Evolutionary conservation across 2,329 filamentous ascomycete species (phyloP).

Genomic region (Penicillium sp.): DNA sequence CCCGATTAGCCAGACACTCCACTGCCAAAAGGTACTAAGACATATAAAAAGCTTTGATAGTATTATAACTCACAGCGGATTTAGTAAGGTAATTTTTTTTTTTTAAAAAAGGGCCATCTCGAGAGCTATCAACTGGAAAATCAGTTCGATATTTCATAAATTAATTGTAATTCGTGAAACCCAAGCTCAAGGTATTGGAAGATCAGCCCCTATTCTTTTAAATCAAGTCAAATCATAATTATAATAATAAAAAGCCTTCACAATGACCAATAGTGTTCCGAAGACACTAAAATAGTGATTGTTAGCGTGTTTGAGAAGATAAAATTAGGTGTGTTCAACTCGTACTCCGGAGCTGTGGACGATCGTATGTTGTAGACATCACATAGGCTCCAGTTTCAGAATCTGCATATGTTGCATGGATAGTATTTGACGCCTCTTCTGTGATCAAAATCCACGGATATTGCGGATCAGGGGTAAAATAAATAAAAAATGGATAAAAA

Average conservation of each 20-base stretch:
- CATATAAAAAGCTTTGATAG: too few relatives aligned
- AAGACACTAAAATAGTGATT: conserved; percentile 12
- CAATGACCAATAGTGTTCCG: conserved; percentile 14
- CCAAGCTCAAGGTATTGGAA: conserved; percentile 1
- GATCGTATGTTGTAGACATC: neutral
- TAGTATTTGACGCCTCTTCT: neutral
- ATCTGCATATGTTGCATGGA: neutral
- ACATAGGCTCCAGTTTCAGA: conserved; percentile 15
- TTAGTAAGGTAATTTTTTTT: too few relatives aligned
- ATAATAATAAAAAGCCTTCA: neutral
- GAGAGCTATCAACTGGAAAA: neutral
- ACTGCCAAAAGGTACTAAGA: conserved; percentile 18
- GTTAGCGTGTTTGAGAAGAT: conserved; percentile 22
- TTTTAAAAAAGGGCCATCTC: too few relatives aligned
- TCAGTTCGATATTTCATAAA: neutral
- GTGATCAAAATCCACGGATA: neutral
- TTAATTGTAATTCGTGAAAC: conserved; percentile 16
- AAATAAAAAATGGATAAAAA: conserved; percentile 1
- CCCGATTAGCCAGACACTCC: conserved; percentile 33
- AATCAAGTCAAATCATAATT: neutral
- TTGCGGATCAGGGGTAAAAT: conserved; percentile 11
- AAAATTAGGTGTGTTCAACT: conserved; percentile 6
- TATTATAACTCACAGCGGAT: too few relatives aligned
- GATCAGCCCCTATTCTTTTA: neutral
- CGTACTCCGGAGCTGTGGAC: conserved; percentile 18